Evolutionary conservation across 495 filamentous ascomycete genomes (phyloP), one percentile per base, ranked within the genome.

Genomic region (Astrocystis sublimbata): DNA sequence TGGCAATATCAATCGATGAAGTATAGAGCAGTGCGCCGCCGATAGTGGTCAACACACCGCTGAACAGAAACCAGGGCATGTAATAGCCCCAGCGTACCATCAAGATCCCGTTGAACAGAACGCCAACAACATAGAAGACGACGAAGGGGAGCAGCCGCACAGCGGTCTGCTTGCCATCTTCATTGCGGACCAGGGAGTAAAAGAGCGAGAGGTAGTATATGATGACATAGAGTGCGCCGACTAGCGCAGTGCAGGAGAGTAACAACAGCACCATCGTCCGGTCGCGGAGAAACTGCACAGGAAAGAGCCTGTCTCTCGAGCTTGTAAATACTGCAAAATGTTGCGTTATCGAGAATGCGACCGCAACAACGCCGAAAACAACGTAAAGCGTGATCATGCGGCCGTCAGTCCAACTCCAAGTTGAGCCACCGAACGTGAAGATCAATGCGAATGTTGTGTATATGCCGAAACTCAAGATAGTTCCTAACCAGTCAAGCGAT

Each of bases 401-500:
- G 52, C 79, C 84, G 63, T 79, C 80, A 49, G 61, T 68, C 92
- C 91, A 96, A 0, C 73, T 62, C 62, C 93, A 91, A 28, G 75
- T 82, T 0, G 81, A 81, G 3, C 92, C 92, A 45, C 91, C 92
- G n/a, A n/a, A n/a, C n/a, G n/a, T n/a, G n/a, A n/a, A n/a, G n/a
- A n/a, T n/a, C n/a, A n/a, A n/a, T n/a, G n/a, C n/a, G n/a, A 80
- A 70, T 6, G 73, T 68, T 1, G 73, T 64, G 53, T 80, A 76
- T 12, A 74, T 75, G 13, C 73, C 82, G n/a, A 76, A 62, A 35
- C 77, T 75, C 6, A 85, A 69, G 9, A 77, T 31, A 1, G 74
- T 60, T 33, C 83, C 81, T 23, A 83, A 19, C 52, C 74, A 74
- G 65, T 85, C 79, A 17, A 84, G 58, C 17, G 43, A 8, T 1